These are phyloP conservation scores for Dactylellina haptotyla DNA, from an alignment of 2,329 filamentous ascomycete genomes.

Conservation along the genomic window DNA sequence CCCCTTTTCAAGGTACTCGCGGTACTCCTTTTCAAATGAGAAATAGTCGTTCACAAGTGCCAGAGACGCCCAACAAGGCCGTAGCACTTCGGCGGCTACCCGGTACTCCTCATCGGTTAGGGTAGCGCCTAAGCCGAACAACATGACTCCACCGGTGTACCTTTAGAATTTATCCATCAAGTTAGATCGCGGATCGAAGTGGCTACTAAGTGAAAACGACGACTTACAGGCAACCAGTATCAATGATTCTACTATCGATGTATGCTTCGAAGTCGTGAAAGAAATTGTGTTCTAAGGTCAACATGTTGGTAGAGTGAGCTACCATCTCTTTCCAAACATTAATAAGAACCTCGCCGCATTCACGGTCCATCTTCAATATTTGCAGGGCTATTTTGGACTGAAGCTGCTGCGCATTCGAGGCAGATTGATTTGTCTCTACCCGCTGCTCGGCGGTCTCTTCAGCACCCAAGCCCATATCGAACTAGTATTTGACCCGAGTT, in stretches of 20 bases:
- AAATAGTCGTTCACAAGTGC: conserved; percentile 2
- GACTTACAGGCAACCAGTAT: not conserved
- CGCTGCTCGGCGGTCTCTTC: not conserved
- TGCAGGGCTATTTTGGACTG: not conserved
- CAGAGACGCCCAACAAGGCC: not conserved
- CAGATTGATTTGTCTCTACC: not conserved
- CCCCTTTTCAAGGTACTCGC: not conserved
- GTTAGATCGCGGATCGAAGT: not conserved
- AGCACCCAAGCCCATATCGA: not conserved
- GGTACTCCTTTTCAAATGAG: conserved; percentile 13
- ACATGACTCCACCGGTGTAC: not conserved
- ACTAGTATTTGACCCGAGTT: not conserved
- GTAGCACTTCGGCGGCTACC: not conserved
- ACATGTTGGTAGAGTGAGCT: not conserved
- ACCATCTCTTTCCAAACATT: not conserved
- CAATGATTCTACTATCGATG: not conserved
- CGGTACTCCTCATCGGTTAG: not conserved
- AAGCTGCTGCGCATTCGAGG: not conserved
- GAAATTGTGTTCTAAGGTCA: not conserved
- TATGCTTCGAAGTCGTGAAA: not conserved
- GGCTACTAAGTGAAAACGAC: not conserved
- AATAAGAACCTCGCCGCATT: not conserved
- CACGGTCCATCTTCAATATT: not conserved
- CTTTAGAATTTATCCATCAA: not conserved
- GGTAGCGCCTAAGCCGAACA: not conserved